Conservation (phyloP, 1,139 yeast species). For the Pichia sp. region DNA sequence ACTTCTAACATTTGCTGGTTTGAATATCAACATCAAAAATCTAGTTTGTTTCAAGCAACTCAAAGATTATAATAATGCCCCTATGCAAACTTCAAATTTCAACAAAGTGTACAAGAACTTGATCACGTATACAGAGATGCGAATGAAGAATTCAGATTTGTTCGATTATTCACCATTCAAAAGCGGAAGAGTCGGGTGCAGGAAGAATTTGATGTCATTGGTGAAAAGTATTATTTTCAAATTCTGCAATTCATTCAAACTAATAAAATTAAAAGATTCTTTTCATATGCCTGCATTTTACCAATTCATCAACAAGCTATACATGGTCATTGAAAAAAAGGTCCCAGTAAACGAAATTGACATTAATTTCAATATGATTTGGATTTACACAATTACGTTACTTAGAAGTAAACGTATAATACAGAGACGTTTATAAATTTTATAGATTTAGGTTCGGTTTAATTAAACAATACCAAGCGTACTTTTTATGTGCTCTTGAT, state of each 20-base stretch:
- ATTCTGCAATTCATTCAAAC: conserved; percentile 22
- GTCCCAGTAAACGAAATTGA: background rate
- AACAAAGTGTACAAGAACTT: conserved; percentile 20
- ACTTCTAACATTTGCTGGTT: conserved; percentile 29
- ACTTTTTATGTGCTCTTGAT: conserved; percentile 61
- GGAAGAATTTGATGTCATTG: conserved; percentile 15
- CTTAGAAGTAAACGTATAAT: conserved; percentile 10
- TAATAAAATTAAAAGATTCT: conserved; percentile 11
- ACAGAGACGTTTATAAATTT: background rate
- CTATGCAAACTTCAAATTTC: conserved; percentile 24
- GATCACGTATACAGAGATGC: conserved; percentile 4
- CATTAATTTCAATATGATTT: conserved; percentile 3
- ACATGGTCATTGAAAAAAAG: background rate
- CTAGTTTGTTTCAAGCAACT: conserved; percentile 31
- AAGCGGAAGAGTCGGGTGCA: conserved; percentile 12
- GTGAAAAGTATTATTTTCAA: conserved; percentile 15
- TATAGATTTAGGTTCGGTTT: background rate
- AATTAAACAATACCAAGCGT: conserved; percentile 31
- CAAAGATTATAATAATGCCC: conserved; percentile 22
- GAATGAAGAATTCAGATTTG: conserved; percentile 7
- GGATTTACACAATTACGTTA: conserved; percentile 6
- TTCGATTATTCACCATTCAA: conserved; percentile 6
- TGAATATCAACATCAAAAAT: conserved; percentile 27
- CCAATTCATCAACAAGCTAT: background rate
- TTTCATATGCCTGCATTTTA: conserved; percentile 4